Evolutionary conservation across 129 eudicot genomes (phyloP), one percentile per base, ranked within the genome.

Genomic region (Deinandra increscens): DNA sequence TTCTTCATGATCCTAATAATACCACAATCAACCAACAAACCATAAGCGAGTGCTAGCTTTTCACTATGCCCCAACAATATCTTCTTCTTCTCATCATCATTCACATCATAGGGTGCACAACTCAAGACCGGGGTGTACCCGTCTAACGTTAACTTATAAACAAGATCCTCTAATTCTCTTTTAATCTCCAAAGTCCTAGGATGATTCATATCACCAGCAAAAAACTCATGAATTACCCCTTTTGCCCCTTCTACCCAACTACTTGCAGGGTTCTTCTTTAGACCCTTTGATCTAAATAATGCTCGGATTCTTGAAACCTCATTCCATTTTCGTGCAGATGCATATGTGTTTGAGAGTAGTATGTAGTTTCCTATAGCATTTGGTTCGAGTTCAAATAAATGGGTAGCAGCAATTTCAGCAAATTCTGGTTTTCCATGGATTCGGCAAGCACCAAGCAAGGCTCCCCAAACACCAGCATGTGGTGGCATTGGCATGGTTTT

Each of bases 331-430:
- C 69, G 73, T 33, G 81, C 85, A 19, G 81, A 77, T 7, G 91
- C 91, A 9, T 82, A 85, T 7, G 84, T 80, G 75, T 85, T 85
- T 49, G 87, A 85, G 8, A 85, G 80, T 20, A 85, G 85, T 62
- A 85, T 83, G 15, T 85, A 76, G 44, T 77, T 78, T 45, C 88
- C 88, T 36, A 41, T 51, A 23, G 77, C 66, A 18, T 66, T 18
- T 37, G 96, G 93, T 69, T 89, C 96, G 5, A 89, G 84, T 69
- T 83, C 81, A 71, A 89, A 89, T 41, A 89, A 70, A 77, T 75
- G 59, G n/a, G 7, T 62, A 19, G 75, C 66, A 15, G 86, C 87
- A 68, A 81, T 56, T 75, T 84, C 66, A 51, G 77, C 86, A 74
- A 81, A 70, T 19, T 79, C 77, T 42, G 76, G 93, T 0, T 68